Evolutionary conservation across 805 yeast genomes (phyloP).

Genomic region (Phaffomyces thermotolerans): DNA sequence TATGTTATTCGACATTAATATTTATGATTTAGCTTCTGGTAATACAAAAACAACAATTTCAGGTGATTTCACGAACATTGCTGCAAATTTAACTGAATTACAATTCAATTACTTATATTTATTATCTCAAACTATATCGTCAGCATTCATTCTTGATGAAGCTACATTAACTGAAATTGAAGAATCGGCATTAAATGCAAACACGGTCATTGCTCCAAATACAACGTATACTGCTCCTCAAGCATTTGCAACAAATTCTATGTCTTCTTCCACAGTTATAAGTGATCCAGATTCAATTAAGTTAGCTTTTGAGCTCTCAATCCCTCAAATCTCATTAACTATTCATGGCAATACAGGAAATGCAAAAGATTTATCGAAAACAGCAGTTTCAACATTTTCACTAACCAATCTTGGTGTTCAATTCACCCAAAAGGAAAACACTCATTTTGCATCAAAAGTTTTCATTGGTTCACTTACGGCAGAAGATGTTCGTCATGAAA

Average conservation of each 20-base stretch:
- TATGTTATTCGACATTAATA: slow-evolving; percentile 51
- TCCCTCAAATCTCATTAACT: slow-evolving; percentile 59
- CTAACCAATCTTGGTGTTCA: slow-evolving; percentile 50
- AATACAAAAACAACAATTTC: slow-evolving; percentile 43
- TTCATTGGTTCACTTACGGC: slow-evolving; percentile 69
- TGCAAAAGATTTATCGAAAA: slow-evolving; percentile 28
- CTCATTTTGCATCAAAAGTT: slow-evolving; percentile 52
- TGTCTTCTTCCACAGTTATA: slow-evolving; percentile 15
- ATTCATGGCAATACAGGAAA: slow-evolving; percentile 46
- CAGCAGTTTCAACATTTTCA: slow-evolving; percentile 48
- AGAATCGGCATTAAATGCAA: slow-evolving; percentile 61
- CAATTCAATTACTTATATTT: slow-evolving; percentile 55
- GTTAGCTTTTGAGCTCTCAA: slow-evolving; percentile 43
- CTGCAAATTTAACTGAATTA: slow-evolving; percentile 61
- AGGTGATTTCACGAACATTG: slow-evolving; percentile 58
- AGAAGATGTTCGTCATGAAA: slow-evolving; percentile 58
- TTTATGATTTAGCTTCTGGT: slow-evolving; percentile 33
- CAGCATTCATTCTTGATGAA: slow-evolving; percentile 43
- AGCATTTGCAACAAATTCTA: slow-evolving; percentile 12
- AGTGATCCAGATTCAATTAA: slow-evolving; percentile 20
- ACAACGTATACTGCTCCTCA: slow-evolving; percentile 21
- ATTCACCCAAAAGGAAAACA: slow-evolving; percentile 44
- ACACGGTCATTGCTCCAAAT: slow-evolving; percentile 35
- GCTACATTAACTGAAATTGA: slow-evolving; percentile 44
- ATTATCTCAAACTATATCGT: slow-evolving; percentile 48